Conservation (phyloP, 2,329 filamentous ascomycete genomes). For the Arachnopeziza araneosa region DNA sequence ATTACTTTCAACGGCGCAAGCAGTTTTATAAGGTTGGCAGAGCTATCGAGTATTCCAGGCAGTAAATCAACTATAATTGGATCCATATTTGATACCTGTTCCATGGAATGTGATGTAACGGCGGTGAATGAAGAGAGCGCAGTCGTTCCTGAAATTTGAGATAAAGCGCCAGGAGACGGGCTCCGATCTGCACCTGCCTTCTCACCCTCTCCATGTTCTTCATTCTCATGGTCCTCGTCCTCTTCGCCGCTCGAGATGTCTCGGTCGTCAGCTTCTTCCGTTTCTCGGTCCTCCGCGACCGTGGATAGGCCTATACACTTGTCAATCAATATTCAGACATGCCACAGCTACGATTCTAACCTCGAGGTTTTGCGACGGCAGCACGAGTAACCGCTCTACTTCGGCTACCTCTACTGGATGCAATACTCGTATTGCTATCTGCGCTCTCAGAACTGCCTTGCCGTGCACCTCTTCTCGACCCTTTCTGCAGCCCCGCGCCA, state of each 20-base stretch:
- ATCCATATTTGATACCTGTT: conserved; percentile 30
- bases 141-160: conserved; percentile 24
- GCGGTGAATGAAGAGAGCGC: conserved; percentile 12
- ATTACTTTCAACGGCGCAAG: conserved; percentile 29
- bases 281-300: conserved; percentile 22
- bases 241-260: background rate
- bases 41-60: conserved; percentile 32
- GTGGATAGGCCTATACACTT: conserved; percentile 24
- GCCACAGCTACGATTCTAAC: conserved; percentile 4
- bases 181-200: conserved; percentile 1
- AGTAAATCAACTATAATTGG: conserved; percentile 35
- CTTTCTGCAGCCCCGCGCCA: conserved; percentile 1
- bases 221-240: conserved; percentile 7
- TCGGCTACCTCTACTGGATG: conserved; percentile 13
- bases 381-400: conserved; percentile 16
- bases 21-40: conserved; percentile 33
- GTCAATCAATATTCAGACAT: conserved; percentile 1
- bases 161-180: conserved; percentile 15
- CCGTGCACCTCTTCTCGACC: conserved; percentile 8
- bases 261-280: conserved; percentile 2
- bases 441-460: conserved; percentile 22
- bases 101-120: conserved; percentile 14
- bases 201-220: conserved; percentile 1
- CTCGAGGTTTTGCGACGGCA: conserved; percentile 7
- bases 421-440: conserved; percentile 15